phyloP scores from a whole-genome alignment of 352 stramenopile species.

The Globisporangium mamillatum region DNA sequence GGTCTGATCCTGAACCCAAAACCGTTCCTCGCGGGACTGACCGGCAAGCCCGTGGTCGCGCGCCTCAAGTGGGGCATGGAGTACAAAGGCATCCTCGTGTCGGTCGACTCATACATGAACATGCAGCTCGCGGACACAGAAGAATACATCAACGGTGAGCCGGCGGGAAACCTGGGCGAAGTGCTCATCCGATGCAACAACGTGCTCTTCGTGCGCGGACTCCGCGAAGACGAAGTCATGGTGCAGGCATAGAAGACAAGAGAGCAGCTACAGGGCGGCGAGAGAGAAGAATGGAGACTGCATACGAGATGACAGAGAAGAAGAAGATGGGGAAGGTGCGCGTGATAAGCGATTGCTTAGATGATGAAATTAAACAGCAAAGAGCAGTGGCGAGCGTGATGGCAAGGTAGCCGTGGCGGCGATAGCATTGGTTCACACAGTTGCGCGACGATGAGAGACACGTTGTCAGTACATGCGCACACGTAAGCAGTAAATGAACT shows the following conservation, averaged over 20 bases:
- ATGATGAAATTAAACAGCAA: background rate
- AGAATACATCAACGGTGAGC: constrained; percentile 97
- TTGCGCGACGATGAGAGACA: background rate
- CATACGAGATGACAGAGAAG: background rate
- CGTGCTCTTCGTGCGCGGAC: constrained; percentile 95
- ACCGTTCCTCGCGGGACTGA: constrained; percentile 93
- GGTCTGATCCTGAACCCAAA: constrained; percentile 94
- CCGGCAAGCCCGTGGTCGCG: constrained; percentile 94
- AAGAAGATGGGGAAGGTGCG: background rate
- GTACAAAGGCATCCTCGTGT: constrained; percentile 95
- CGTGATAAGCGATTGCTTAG: background rate
- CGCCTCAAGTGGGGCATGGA: constrained; percentile 99
- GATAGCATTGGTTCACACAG: background rate
- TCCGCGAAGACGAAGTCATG: constrained; percentile 26
- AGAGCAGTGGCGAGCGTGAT: background rate
- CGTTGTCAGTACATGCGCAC: background rate
- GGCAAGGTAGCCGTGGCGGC: background rate
- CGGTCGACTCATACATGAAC: constrained; percentile 99
- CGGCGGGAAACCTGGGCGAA: constrained; percentile 96
- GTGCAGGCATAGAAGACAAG: constrained; percentile 15
- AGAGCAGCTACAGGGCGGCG: background rate
- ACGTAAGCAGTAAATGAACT: background rate
- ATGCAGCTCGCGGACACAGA: constrained; percentile 96
- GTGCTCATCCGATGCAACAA: constrained; percentile 99
- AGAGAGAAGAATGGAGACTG: background rate